Base-by-base conservation (phyloP, 129 eudicot genomes). In the Centrapalus pauciflorus region DNA sequence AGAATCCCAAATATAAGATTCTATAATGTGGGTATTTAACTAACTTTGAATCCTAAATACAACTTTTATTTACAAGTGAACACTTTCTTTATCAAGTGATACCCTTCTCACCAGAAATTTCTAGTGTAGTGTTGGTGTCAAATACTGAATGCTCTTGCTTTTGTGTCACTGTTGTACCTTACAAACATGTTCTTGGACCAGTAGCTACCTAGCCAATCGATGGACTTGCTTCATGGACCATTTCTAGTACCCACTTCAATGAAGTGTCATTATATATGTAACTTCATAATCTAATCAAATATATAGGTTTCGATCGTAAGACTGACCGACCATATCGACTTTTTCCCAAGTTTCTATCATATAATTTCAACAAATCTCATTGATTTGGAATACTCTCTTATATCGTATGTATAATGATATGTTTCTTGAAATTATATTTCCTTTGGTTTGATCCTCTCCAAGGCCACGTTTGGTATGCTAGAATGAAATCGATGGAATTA, bases 111-210 rank as follows among this genome's bases (percentile, higher is more conserved):
- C 66, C 28, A 30, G 54, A 74, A 56, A 45, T 2, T 57, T 74
- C 62, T 55, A 54, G 51, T 27, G 38, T 55, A 54, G 51, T 27
- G 38, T 74, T 55, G 41, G 29, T 75, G 54, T 66, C 67, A 74
- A 30, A 43, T 41, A 65, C 11, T 9, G 17, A 61, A 17, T 62
- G 38, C 1, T 11, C 23, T 30, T 49, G 12, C 37, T 30, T 7
- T 56, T 32, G 17, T 28, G 79, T 74, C 68, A 56, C 33, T 55
- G 21, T 46, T 66, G 62, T 66, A 66, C 61, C 73, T 74, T 45
- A 67, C 40, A 46, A 33, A 55, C 26, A n/a, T 56, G 61, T 56
- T 32, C 20, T 65, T 73, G 40, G 69, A 71, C 61, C 25, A 14
- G 26, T 8, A n/a, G 76, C 32, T 61, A 30, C 55, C 49, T 73